Base-by-base conservation (phyloP, 2,329 filamentous ascomycete genomes). In the Rachicladosporium sp. region DNA sequence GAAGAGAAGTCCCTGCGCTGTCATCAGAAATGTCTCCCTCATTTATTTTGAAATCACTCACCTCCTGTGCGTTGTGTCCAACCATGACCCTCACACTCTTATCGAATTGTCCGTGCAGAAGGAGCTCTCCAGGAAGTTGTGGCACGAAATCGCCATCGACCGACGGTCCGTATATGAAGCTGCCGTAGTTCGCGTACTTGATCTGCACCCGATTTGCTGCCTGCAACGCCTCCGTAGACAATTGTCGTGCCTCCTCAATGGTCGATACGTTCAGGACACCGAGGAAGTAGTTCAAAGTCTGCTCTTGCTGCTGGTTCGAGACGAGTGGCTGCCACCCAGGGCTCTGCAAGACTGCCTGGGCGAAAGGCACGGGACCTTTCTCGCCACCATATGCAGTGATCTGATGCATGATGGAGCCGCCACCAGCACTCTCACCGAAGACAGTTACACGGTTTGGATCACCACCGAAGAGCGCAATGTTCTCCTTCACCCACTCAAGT, bases 401-500 rank as follows among this genome's bases (percentile, higher is more conserved):
- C 40, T 76, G 71, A 46, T 74, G 70, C 56, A 73, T 63, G 41
- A 76, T 65, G 3, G 65, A 69, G 0, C 69, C 70, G 6, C 60
- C 71, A 21, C 72, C 71, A 6, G 72, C 70, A 10, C 65, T 69
- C 43, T 69, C 57, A 4, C 70, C 70, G 11, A 71, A 60, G 10
- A 73, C 59, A 1, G 70, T 74, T 30, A 75, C 64, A 10, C 61
- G 50, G n/a, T 48, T 47, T 4, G 52, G 50, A 50, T 76, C 67
- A 9, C 73, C 73, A 7, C 74, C 73, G 46, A 77, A 78, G 31
- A 50, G 48, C 10, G 8, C 64, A 40, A 76, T 74, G 43, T 74
- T 59, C 31, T 66, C 51, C 39, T 71, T 65, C 3, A 77, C 63
- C 74, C 74, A 79, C 47, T 75, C 60, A 6, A 79, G 56, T 15